Base-by-base conservation (phyloP, 2,329 filamentous ascomycete species). In the Fulvia fulva region DNA sequence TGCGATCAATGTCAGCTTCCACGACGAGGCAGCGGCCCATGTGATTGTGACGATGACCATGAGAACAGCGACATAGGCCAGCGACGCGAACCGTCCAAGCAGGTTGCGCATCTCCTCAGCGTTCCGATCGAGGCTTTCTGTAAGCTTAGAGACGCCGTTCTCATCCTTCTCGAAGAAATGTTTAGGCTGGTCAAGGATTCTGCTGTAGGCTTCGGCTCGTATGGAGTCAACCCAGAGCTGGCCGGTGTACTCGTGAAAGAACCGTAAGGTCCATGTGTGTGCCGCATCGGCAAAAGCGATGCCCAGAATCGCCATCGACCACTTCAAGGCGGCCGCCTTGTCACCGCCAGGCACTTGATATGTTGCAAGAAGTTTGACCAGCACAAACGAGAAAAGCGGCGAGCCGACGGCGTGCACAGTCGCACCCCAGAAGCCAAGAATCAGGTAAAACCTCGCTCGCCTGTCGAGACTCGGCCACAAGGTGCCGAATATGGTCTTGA, bases 91-190 rank as follows among this genome's bases (percentile, higher is more conserved):
- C 1, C 88, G 83, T 1, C 89, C 88, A 0, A 96, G 80, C 0
- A 97, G 77, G 65, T 90, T 91, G 8, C 89, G 83, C 83, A 94
- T 92, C 70, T 96, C 91, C 70, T 97, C 91, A 0, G 88, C 89
- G 66, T 90, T 89, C 16, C 88, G 83, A 67, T 96, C 90, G 0
- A 97, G 80, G 46, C 83, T 87, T 60, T 90, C 86, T 0, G 81
- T 85, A 44, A 97, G 79, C 1, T 80, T 79, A 0, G 80, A 78
- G 0, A 87, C 77, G 0, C 81, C 83, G 71, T 94, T 89, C 32
- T 80, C 78, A 1, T 87, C 79, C 51, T 81, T 77, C 62, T 91
- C 87, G 65, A 96, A 96, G 87, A 91, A 97, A 4, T 81, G 74
- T 60, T 83, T 86, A 0, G 90, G 88, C 68, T 97, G 93, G 41